Evolutionary conservation across 768 basidiomycete species (phyloP), one percentile per base, ranked within the genome.

Genomic region (Tephrocybe rancida): DNA sequence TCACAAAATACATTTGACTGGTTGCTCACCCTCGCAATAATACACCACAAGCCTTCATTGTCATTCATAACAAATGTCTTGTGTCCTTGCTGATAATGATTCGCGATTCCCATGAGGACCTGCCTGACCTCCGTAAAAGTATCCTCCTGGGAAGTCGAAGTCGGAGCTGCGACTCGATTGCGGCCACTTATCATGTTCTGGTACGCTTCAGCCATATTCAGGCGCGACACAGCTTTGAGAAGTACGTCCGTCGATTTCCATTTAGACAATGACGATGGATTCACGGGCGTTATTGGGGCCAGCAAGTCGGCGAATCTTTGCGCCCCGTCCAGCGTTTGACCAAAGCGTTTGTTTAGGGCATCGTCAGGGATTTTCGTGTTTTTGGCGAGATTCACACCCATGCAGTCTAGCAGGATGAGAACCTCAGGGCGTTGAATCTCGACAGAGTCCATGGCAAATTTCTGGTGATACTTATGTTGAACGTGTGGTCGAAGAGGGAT

Each of bases 61-160:
- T 67, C 68, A 30, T 48, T 48, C 11, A 69, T 58, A 21, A 57
- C 65, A 30, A 69, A 56, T 2, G 56, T 44, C 2, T 50, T 50
- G 5, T 44, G 43, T 1, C 60, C 64, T 25, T 56, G 37, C 18
- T 65, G 56, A 19, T 41, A 63, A n/a, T 56, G 44, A 6, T 34
- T 42, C 11, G 61, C 67, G 22, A 70, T 50, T 1, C 50, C 55
- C 39, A 67, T 54, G 14, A 69, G 39, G 19, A 57, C 60, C 32
- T 67, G 58, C 34, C 69, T 61, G 37, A 71, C 53, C 49, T 70
- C 67, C 54, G 48, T 55, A 49, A 71, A 70, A 0, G 67, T 70
- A 27, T 71, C 65, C 37, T 69, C 60, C 48, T 64, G 57, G 2
- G 54, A 52, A 3, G 62, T 52, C 21, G 59, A 58, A 11, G 48